phyloP scores from a whole-genome alignment of 371 early-diverging fungal genomes.

The Rhizomucor miehei region DNA sequence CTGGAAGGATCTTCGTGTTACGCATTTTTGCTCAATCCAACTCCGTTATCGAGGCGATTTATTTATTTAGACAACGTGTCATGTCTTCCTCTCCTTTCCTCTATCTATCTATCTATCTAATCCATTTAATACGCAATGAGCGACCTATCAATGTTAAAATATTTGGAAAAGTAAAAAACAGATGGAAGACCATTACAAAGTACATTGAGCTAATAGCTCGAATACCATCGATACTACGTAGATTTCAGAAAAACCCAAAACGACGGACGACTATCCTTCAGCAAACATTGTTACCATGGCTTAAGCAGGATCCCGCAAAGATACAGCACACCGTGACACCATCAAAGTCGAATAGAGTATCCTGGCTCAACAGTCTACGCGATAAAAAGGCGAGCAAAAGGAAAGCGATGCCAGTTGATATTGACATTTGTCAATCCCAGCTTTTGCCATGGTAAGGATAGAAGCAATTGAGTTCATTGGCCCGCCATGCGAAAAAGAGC shows the following conservation, averaged over 20 bases:
- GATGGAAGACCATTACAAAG: not conserved
- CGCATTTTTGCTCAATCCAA: no score
- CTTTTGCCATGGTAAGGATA: no score
- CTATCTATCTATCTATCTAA: not conserved
- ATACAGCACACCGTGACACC: no score
- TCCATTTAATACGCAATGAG: no score
- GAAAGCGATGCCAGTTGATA: not conserved
- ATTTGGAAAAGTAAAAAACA: conserved; percentile 3
- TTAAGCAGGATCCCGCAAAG: not conserved
- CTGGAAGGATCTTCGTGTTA: no score
- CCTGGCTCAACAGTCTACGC: not conserved
- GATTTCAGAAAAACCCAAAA: conserved; percentile 10
- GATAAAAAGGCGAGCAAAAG: not conserved
- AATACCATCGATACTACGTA: not conserved
- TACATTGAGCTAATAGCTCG: no score
- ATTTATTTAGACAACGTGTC: no score
- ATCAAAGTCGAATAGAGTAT: not conserved
- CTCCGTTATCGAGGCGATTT: no score
- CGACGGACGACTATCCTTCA: conserved; percentile 6
- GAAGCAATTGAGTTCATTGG: no score
- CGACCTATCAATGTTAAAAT: conserved; percentile 1
- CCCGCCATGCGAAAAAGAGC: no score
- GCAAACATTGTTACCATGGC: conserved; percentile 6
- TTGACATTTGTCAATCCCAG: no score
- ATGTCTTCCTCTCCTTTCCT: conserved; percentile 7